phyloP scores from a whole-genome alignment of 2,329 filamentous ascomycete species.

The Aspergillus proliferans region DNA sequence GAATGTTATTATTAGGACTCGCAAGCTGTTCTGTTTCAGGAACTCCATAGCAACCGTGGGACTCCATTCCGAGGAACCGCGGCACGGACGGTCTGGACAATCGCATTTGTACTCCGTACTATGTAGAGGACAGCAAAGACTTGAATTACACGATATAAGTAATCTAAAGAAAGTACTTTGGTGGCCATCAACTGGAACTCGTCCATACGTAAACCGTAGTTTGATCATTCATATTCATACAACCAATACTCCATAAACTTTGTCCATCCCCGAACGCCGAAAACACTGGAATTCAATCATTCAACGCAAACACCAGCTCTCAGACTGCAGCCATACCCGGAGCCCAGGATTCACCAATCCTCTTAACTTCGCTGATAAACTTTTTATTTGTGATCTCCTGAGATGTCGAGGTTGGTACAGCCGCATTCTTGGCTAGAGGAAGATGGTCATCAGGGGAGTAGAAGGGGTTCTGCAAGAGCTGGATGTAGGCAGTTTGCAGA shows the following conservation, averaged over 20 bases:
- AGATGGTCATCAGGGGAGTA: constrained; percentile 81
- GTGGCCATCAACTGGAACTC: too few relatives aligned
- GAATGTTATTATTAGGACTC: constrained; percentile 1
- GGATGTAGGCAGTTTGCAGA: constrained; percentile 86
- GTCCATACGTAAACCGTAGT: too few relatives aligned
- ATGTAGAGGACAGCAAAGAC: neutral
- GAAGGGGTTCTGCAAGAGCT: constrained; percentile 87
- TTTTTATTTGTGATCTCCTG: constrained; percentile 71
- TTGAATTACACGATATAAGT: too few relatives aligned
- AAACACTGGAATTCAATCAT: too few relatives aligned
- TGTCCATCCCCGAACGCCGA: too few relatives aligned
- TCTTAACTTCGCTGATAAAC: constrained; percentile 75
- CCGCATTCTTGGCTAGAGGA: constrained; percentile 48
- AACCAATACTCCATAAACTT: too few relatives aligned
- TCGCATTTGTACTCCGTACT: neutral
- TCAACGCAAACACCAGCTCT: constrained; percentile 26
- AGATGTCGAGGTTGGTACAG: constrained; percentile 36
- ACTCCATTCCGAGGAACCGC: constrained; percentile 3
- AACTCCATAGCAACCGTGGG: constrained; percentile 5
- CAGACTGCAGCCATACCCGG: constrained; percentile 65
- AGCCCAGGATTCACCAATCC: constrained; percentile 79
- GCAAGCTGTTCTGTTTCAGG: constrained; percentile 23
- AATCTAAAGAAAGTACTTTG: too few relatives aligned
- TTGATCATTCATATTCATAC: too few relatives aligned
- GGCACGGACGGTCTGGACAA: neutral